phyloP scores from a whole-genome alignment of 2,329 filamentous ascomycete species.

The Escovopsis weberi region DNA sequence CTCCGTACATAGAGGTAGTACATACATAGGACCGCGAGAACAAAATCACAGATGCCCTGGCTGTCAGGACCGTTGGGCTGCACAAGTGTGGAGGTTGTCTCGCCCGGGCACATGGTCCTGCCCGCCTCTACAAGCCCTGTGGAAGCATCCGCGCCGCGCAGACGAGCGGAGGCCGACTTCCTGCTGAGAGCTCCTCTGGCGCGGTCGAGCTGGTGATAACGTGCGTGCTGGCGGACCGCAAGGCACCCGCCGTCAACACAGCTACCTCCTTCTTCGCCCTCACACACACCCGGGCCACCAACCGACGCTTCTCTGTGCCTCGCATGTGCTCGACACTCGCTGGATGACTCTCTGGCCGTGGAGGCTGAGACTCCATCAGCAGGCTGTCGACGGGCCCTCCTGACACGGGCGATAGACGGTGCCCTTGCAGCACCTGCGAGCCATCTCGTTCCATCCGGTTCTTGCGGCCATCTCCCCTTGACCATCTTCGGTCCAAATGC shows the following conservation, averaged over 20 bases:
- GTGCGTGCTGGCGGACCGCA: slow-evolving; percentile 5
- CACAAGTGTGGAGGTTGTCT: no score
- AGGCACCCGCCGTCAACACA: slow-evolving; percentile 6
- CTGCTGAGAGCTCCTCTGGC: no score
- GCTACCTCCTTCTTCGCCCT: neutral
- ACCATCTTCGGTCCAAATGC: no score
- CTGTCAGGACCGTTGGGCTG: no score
- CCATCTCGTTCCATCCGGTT: neutral
- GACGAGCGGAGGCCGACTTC: neutral
- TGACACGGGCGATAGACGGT: slow-evolving; percentile 4
- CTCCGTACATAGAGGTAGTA: no score
- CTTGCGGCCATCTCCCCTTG: no score
- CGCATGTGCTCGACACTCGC: neutral
- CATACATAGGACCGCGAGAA: no score
- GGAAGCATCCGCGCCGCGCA: neutral
- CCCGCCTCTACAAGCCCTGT: no score
- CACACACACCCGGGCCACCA: no score
- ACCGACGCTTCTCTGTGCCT: neutral
- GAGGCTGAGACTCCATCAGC: slow-evolving; percentile 30
- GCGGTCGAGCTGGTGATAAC: neutral
- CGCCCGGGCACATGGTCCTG: no score
- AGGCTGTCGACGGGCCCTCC: slow-evolving; percentile 19
- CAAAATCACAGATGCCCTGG: no score
- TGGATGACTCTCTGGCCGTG: slow-evolving; percentile 4
- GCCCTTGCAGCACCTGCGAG: slow-evolving; percentile 3